phyloP scores from a whole-genome alignment of 73 alveolate species.

The Symbiodinium pilosum region DNA sequence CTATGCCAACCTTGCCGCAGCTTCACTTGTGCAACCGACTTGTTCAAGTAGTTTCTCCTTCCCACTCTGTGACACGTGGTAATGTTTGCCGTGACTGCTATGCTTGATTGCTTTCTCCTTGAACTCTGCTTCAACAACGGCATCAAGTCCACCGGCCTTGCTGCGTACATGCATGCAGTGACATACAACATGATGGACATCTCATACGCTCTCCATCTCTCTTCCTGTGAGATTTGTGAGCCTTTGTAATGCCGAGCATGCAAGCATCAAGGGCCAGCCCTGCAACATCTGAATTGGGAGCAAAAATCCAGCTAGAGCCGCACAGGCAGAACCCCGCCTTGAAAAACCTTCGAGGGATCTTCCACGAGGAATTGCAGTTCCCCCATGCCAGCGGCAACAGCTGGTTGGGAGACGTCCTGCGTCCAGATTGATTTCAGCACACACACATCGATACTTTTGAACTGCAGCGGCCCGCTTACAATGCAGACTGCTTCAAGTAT shows the following conservation, averaged over 20 bases:
- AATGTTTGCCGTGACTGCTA: too few relatives aligned
- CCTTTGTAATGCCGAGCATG: constrained; percentile 48
- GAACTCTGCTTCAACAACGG: constrained; percentile 59
- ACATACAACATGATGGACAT: not conserved
- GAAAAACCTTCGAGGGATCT: not conserved
- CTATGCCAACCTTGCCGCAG: constrained; percentile 26
- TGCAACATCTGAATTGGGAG: not conserved
- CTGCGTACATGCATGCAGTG: not conserved
- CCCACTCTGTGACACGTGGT: too few relatives aligned
- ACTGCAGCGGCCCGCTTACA: too few relatives aligned
- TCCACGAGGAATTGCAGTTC: not conserved
- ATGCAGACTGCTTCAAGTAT: too few relatives aligned
- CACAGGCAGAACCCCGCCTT: not conserved
- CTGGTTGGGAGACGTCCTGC: not conserved
- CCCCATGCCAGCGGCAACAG: not conserved
- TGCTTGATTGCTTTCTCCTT: constrained; percentile 29
- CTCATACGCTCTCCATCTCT: not conserved
- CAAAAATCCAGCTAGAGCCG: too few relatives aligned
- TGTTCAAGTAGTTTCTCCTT: constrained; percentile 43
- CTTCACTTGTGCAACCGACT: constrained; percentile 31
- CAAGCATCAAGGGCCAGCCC: constrained; percentile 7
- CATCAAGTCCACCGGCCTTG: not conserved
- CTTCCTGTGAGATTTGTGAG: not conserved
- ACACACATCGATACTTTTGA: too few relatives aligned
- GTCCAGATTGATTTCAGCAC: too few relatives aligned